Conservation (phyloP, 306 rosid genomes). For the Dalbergia cultrata region DNA sequence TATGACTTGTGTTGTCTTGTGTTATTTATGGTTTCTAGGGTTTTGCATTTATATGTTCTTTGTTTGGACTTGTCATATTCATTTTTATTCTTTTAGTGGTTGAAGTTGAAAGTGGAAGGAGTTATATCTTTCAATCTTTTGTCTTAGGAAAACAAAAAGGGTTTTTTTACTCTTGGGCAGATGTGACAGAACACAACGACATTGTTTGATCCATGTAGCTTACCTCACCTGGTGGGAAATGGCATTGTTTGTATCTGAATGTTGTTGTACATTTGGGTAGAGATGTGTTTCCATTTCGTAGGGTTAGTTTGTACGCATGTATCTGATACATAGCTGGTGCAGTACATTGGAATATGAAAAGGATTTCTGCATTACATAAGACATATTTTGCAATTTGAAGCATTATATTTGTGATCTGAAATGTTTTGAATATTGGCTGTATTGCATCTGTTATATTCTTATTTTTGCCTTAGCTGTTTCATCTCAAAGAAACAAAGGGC, state of each 20-base stretch:
- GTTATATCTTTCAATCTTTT: conserved; percentile 21
- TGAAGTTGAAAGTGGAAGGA: conserved; percentile 13
- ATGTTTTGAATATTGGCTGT: neutral
- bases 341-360: neutral
- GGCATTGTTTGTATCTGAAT: neutral
- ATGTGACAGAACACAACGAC: neutral
- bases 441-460: neutral
- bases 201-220: neutral
- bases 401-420: conserved; percentile 1
- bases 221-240: neutral
- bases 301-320: conserved; percentile 11
- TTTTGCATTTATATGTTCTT: neutral
- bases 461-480: neutral
- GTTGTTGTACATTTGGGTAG: neutral
- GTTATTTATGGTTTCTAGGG: neutral
- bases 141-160: neutral
- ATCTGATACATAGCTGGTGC: conserved; percentile 18
- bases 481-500: neutral
- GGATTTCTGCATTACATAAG: conserved; percentile 1
- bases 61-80: neutral
- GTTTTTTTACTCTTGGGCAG: neutral
- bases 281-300: neutral
- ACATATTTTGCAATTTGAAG: conserved; percentile 20
- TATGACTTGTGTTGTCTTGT: neutral
- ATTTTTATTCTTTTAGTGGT: conserved; percentile 10